phyloP scores from a whole-genome alignment of 2,329 filamentous ascomycete species.

The Diaporthe capsici region DNA sequence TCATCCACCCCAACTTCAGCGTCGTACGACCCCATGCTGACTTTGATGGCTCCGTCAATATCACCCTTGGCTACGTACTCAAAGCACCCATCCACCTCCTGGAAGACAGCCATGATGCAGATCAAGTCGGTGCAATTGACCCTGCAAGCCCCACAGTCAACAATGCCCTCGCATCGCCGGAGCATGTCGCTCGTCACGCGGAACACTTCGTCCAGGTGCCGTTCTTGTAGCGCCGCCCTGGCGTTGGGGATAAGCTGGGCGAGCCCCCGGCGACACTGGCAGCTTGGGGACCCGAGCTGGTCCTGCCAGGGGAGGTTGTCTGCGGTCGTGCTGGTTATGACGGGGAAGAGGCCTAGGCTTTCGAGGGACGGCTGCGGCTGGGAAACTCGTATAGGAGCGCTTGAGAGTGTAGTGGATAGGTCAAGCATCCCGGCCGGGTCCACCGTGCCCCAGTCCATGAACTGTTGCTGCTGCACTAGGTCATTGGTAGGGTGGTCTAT shows the following conservation, averaged over 20 bases:
- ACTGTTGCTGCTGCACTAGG: neutral
- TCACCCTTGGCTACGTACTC: conserved; percentile 5
- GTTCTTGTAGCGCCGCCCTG: neutral
- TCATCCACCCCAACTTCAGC: neutral
- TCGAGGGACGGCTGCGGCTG: neutral
- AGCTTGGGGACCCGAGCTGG: neutral
- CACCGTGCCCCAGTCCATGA: neutral
- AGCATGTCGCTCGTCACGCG: conserved; percentile 10
- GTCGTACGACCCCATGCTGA: neutral
- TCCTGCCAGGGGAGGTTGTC: neutral
- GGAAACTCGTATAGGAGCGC: neutral
- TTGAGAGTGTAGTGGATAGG: neutral
- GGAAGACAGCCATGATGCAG: conserved; percentile 30
- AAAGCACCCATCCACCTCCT: conserved; percentile 25
- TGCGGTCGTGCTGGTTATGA: conserved; percentile 7
- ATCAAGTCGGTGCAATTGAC: conserved; percentile 32
- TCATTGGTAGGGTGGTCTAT: neutral
- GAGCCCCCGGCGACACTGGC: conserved; percentile 19
- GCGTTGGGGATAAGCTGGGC: conserved; percentile 5
- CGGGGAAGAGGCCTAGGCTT: conserved; percentile 1
- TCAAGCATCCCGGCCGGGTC: neutral
- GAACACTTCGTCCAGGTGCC: conserved; percentile 2
- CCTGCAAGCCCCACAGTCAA: neutral
- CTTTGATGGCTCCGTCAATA: neutral
- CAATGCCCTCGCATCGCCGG: conserved; percentile 4